phyloP scores from a whole-genome alignment of 2,329 filamentous ascomycete genomes.

The Hypomyces rosellus region DNA sequence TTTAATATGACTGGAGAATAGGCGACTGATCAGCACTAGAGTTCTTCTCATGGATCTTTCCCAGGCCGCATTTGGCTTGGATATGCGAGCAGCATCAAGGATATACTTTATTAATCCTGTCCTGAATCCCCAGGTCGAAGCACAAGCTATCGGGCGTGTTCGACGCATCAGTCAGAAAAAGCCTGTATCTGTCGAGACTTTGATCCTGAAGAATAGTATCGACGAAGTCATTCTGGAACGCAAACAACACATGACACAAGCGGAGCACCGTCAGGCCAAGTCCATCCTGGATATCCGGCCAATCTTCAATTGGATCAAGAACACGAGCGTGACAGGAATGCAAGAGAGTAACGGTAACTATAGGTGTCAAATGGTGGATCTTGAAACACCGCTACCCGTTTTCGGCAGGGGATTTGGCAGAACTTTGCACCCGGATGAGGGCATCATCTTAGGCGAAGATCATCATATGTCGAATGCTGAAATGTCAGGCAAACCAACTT shows the following conservation, averaged over 20 bases:
- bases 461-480: neutral
- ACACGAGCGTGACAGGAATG: constrained; percentile 39
- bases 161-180: constrained; percentile 79
- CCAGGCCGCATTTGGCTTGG: constrained; percentile 81
- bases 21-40: constrained; percentile 22
- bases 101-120: constrained; percentile 89
- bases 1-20: too few species aligned
- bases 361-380: constrained; percentile 42
- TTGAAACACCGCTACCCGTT: constrained; percentile 40
- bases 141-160: constrained; percentile 85
- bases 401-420: constrained; percentile 46
- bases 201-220: constrained; percentile 72
- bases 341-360: constrained; percentile 24
- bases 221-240: constrained; percentile 79
- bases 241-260: constrained; percentile 66
- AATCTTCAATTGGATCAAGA: constrained; percentile 55
- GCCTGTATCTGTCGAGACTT: constrained; percentile 76
- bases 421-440: constrained; percentile 39
- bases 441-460: constrained; percentile 28
- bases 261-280: constrained; percentile 51
- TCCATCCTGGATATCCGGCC: constrained; percentile 51
- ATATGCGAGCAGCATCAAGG: constrained; percentile 74
- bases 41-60: constrained; percentile 88
- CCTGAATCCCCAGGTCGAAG: constrained; percentile 76
- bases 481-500: neutral